Base-by-base conservation (phyloP, 2,329 filamentous ascomycete genomes). In the Domatiomyces catenatus region DNA sequence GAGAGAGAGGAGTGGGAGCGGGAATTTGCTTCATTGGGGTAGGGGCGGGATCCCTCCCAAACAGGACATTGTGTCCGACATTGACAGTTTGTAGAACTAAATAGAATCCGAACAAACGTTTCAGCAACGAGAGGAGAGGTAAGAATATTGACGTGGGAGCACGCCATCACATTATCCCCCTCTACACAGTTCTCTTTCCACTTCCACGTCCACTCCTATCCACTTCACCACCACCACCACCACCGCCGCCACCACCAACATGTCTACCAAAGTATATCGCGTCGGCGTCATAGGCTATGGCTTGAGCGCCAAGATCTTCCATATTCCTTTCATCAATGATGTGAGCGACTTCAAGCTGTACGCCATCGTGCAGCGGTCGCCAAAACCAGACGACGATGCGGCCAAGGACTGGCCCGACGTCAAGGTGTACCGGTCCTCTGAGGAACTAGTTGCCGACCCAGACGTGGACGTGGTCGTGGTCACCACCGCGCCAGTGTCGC, bases 291-390 rank as follows among this genome's bases (percentile, higher is more conserved):
- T 80, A 52, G 77, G 77, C 60, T 80, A 79, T 63, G 77, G 77
- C 59, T 64, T 79, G 61, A 76, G 74, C 50, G 85, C 86, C 66
- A 89, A 88, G 63, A 74, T 84, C 68, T 92, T 90, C 69, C 85
- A 92, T 67, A 87, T 90, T 62, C 86, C 85, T 55, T 84, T 88
- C 67, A 75, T 92, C 66, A 69, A 71, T 49, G 73, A 75, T 26
- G 78, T 81, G 0, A 72, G 80, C 5, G 70, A 76, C 50, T 74
- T 88, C 63, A 79, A 73, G 48, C 77, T 90, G 18, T 77, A 86
- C 62, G 79, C 82, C 56, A 80, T 92, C 58, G 81, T 90, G 24
- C 86, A 92, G 67, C 80, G 86, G 53, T 77, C 70, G 4, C 84
- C 84, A 5, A 77, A 75, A 56, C 67, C 75, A 1, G 70, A 73